Evolutionary conservation across 108 stramenopile genomes (phyloP), one percentile per base, ranked within the genome.

Genomic region (Fistulifera pelliculosa): DNA sequence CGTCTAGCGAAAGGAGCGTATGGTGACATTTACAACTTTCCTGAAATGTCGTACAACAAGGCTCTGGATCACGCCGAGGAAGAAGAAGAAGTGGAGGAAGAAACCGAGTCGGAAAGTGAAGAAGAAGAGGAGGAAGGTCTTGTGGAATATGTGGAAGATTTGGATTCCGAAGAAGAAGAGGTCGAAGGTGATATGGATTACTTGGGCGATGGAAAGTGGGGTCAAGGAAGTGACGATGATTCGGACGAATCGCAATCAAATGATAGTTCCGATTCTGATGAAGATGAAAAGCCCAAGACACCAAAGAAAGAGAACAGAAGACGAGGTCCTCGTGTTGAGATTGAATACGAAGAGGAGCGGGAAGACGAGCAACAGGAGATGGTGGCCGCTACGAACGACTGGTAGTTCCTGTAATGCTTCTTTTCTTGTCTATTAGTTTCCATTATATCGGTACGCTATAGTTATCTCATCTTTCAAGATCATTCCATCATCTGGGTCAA

Each of bases 1-100:
- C 76, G 97, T 51, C 61, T 98, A 23, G 92, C 94, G 52, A 83
- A 79, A 61, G 96, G 94, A 35, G 93, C 93, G 0, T 95, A 98
- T 75, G 95, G 94, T 28, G 97, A 96, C 62, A 94, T 97, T 31
- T 96, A 97, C 72, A 96, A 96, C 71, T 97, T 95, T 75, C 94
- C 94, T 22, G 85, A 94, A 69, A 70, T 68, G 41, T 47, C 76
- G 15, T 97, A 86, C 57, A 76, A 87, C 38, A 89, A 83, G 62
- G 93, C 87, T 1, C 56, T 94, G 41, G 76, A 92, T 60, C 57
- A 78, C 61, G 61, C 54, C 18, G 76, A 75, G 52, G 77, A 71
- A 23, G 68, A 88, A 49, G 87, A 78, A 39, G 69, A 70, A 41
- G 31, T 35, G 31, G 85, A 93, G 40, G 62, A 64, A 38, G 96